phyloP scores from a whole-genome alignment of 2,329 filamentous ascomycete species.

The Pseudofabraea citricarpa region DNA sequence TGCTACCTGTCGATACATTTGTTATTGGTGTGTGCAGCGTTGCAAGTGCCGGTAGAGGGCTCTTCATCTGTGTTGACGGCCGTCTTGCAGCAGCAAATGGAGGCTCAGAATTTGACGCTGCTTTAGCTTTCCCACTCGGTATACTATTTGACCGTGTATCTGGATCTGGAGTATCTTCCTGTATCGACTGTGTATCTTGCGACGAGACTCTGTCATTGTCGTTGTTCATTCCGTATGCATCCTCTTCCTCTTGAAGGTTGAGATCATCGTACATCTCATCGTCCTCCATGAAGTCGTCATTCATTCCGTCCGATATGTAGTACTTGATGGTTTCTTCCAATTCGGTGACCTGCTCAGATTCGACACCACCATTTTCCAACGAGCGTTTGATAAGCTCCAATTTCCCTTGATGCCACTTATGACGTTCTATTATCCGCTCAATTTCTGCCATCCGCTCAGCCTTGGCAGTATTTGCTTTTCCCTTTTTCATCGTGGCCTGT shows the following conservation, averaged over 20 bases:
- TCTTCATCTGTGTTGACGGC: slow-evolving; percentile 88
- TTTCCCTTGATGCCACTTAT: slow-evolving; percentile 95
- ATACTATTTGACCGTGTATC: slow-evolving; percentile 43
- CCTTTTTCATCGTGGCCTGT: slow-evolving; percentile 89
- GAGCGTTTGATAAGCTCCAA: slow-evolving; percentile 86
- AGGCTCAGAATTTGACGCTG: slow-evolving; percentile 52
- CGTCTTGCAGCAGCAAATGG: slow-evolving; percentile 54
- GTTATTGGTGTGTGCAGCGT: slow-evolving; percentile 75
- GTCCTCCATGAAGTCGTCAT: slow-evolving; percentile 87
- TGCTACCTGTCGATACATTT: slow-evolving; percentile 54
- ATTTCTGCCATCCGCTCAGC: slow-evolving; percentile 85
- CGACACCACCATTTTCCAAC: slow-evolving; percentile 87
- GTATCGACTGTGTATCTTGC: slow-evolving; percentile 88
- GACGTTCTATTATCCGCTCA: slow-evolving; percentile 77
- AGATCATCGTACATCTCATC: slow-evolving; percentile 95
- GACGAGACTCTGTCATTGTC: slow-evolving; percentile 90
- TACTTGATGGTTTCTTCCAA: slow-evolving; percentile 91
- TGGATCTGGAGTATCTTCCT: slow-evolving; percentile 70
- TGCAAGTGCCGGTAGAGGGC: slow-evolving; percentile 85
- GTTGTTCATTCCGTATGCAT: slow-evolving; percentile 71
- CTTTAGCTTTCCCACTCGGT: slow-evolving; percentile 42
- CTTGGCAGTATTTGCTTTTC: slow-evolving; percentile 80
- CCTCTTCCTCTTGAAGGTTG: slow-evolving; percentile 88
- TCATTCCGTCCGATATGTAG: slow-evolving; percentile 87
- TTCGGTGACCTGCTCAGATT: slow-evolving; percentile 80